Evolutionary conservation across 2,329 filamentous ascomycete genomes (phyloP).

Genomic region (Colletotrichum sp.): DNA sequence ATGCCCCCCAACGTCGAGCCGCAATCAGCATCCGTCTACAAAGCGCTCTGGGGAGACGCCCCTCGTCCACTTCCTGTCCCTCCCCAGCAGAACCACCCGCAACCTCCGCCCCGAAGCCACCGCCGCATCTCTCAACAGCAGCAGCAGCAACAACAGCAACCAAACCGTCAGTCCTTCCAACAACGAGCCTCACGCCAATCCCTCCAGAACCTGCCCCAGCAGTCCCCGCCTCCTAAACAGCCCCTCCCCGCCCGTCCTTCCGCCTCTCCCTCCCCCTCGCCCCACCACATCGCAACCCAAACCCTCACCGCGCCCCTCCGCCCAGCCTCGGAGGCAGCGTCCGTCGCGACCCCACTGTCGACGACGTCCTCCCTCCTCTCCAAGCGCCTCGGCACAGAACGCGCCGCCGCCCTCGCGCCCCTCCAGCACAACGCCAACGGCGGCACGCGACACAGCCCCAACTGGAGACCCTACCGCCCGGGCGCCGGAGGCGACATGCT

Average conservation of each 20-base stretch:
- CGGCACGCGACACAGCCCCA: conserved; percentile 23
- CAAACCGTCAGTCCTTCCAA: conserved; percentile 24
- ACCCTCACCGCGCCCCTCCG: conserved; percentile 10
- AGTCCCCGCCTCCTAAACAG: conserved; percentile 10
- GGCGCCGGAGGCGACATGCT: conserved; percentile 1
- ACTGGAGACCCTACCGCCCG: conserved; percentile 17
- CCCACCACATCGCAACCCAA: conserved; percentile 2
- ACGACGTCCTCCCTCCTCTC: conserved; percentile 51
- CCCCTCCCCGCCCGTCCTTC: neutral
- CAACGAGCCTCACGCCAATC: conserved; percentile 11
- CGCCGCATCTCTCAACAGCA: conserved; percentile 26
- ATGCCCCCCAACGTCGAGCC: neutral
- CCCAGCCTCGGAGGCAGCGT: conserved; percentile 6
- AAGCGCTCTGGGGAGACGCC: conserved; percentile 9
- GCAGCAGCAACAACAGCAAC: conserved; percentile 24
- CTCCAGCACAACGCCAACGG: conserved; percentile 30
- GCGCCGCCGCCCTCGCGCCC: conserved; percentile 49
- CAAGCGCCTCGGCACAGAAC: conserved; percentile 56
- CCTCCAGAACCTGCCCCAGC: conserved; percentile 15
- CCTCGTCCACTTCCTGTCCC: conserved; percentile 20
- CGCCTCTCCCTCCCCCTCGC: neutral
- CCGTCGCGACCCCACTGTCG: conserved; percentile 26
- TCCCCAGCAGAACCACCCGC: conserved; percentile 17
- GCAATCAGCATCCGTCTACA: conserved; percentile 9
- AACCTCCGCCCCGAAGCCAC: conserved; percentile 15